A percentile compares a stretch with the other conserved stretches of the same genome.
phyloP scores from a whole-genome alignment of 805 yeast genomes.

The Danielia reshetovae region DNA sequence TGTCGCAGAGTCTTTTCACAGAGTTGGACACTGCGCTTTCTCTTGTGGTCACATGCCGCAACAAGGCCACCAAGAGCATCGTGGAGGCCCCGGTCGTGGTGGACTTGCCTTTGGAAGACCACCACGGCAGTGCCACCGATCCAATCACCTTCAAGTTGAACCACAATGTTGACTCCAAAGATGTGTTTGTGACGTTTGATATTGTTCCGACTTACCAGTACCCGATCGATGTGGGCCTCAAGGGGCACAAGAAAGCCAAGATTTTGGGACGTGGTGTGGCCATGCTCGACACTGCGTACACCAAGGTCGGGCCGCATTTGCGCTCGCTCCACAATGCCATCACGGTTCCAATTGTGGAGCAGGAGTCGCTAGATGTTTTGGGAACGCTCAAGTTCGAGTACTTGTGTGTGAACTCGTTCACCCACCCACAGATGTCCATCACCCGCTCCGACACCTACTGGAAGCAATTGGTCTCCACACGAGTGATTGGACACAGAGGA shows the following conservation, averaged over 20 bases:
- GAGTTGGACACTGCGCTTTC: slow-evolving; percentile 87
- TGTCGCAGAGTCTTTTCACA: slow-evolving; percentile 71
- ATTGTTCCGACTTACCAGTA: slow-evolving; percentile 83
- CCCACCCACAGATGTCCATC: slow-evolving; percentile 64
- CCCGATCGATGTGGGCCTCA: slow-evolving; percentile 7
- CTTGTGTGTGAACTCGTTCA: slow-evolving; percentile 66
- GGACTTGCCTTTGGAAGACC: slow-evolving; percentile 83
- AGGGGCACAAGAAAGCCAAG: slow-evolving; percentile 19
- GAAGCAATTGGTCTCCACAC: slow-evolving; percentile 82
- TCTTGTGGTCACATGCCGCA: slow-evolving; percentile 50
- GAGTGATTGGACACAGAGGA: slow-evolving; percentile 96
- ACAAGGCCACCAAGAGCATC: slow-evolving; percentile 22
- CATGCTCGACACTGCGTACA: slow-evolving; percentile 53
- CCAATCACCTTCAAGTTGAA: slow-evolving; percentile 70
- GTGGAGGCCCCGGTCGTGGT: slow-evolving; percentile 57
- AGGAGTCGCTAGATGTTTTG: slow-evolving; percentile 64
- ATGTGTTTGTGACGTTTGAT: slow-evolving; percentile 70
- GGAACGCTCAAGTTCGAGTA: slow-evolving; percentile 78
- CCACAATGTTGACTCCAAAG: slow-evolving; percentile 41
- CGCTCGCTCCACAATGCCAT: slow-evolving; percentile 62
- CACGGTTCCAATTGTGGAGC: slow-evolving; percentile 74
- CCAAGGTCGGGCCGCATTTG: slow-evolving; percentile 64
- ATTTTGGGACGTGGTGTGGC: slow-evolving; percentile 85
- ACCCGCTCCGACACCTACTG: slow-evolving; percentile 76
- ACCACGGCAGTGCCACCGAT: slow-evolving; percentile 60